These are phyloP conservation scores for Nicotiana rustica DNA, from an alignment of 305 asterid species.

Conservation along the genomic window DNA sequence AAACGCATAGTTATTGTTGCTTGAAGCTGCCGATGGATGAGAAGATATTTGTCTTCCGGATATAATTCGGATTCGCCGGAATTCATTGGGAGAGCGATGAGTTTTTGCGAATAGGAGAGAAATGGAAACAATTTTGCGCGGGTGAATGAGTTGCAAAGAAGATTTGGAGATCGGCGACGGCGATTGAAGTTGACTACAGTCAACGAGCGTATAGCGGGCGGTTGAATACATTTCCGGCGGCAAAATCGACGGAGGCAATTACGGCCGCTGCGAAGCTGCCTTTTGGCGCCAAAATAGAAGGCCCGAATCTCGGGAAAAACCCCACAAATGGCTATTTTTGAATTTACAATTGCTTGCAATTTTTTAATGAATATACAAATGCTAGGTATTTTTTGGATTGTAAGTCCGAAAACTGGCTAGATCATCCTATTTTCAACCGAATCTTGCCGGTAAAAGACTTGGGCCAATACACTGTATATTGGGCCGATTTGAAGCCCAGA, in stretches of 20 bases:
- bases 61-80: conserved; percentile 38
- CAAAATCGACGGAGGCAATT: neutral
- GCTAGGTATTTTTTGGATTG: no score
- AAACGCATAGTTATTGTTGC: neutral
- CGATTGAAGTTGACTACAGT: neutral
- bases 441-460: neutral
- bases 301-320: neutral
- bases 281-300: conserved; percentile 25
- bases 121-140: neutral
- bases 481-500: conserved; percentile 22
- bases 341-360: no score
- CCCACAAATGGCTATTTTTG: no score
- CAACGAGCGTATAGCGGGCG: neutral
- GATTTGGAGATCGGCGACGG: neutral
- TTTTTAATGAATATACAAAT: no score
- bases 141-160: neutral
- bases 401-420: no score
- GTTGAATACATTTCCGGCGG: conserved; percentile 31
- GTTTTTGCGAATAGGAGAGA: neutral
- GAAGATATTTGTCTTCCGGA: conserved; percentile 32
- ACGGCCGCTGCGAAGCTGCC: neutral
- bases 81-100: conserved; percentile 27
- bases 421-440: neutral
- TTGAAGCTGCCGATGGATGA: conserved; percentile 28
- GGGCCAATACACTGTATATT: neutral